These are phyloP conservation scores for Symmetrospora coprosmae DNA, from an alignment of 768 basidiomycete species.

Conservation along the genomic window DNA sequence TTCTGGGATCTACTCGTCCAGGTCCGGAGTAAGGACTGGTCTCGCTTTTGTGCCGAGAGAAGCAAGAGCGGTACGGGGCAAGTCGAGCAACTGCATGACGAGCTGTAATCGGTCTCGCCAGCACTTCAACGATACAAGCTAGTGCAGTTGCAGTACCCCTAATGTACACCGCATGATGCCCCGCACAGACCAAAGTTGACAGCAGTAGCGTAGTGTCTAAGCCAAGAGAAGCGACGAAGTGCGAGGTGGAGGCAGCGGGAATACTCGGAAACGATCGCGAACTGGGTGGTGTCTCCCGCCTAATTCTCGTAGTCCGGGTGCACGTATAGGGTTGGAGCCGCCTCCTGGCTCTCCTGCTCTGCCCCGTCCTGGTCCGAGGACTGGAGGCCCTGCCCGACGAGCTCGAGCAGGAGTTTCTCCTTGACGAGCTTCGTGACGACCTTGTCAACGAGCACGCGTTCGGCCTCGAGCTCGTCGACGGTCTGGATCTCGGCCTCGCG, in stretches of 20 bases:
- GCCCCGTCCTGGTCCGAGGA: slow-evolving; percentile 19
- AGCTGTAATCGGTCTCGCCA: too few relatives aligned
- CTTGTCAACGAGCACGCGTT: slow-evolving; percentile 78
- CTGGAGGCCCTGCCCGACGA: slow-evolving; percentile 23
- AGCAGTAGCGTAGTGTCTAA: too few relatives aligned
- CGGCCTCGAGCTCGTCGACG: slow-evolving; percentile 74
- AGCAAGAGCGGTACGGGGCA: not conserved
- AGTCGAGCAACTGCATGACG: not conserved
- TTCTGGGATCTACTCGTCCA: slow-evolving; percentile 15
- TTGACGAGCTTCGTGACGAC: slow-evolving; percentile 78
- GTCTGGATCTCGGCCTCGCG: slow-evolving; percentile 70
- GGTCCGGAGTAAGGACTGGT: slow-evolving; percentile 1
- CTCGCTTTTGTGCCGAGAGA: not conserved
- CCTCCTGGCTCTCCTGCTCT: slow-evolving; percentile 13
- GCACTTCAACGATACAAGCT: too few relatives aligned
- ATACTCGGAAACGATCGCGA: too few relatives aligned
- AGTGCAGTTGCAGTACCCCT: too few relatives aligned
- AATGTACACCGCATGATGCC: too few relatives aligned
- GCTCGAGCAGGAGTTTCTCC: slow-evolving; percentile 33
- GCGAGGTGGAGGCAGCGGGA: too few relatives aligned
- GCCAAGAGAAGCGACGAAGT: too few relatives aligned
- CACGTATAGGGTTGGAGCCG: slow-evolving; percentile 27
- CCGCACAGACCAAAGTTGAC: too few relatives aligned
- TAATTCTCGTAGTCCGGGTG: slow-evolving; percentile 30
- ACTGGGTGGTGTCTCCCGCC: too few relatives aligned